Percentiles rank a stretch among this genome's conserved stretches.
phyloP scores from a whole-genome alignment of 768 basidiomycete genomes.

The Lentinula aciculospora region DNA sequence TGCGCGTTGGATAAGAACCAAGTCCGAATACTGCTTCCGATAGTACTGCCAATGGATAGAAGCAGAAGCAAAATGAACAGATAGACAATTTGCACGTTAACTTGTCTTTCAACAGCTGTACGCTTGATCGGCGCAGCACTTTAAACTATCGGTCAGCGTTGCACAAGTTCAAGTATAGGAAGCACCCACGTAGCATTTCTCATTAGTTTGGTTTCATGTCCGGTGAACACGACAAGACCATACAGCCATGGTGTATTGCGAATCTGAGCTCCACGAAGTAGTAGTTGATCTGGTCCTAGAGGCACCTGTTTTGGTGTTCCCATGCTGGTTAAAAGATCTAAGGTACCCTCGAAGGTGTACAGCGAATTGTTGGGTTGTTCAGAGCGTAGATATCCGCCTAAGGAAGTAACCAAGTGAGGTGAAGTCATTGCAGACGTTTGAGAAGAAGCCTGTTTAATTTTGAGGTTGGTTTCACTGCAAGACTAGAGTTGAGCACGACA shows the following conservation, averaged over 20 bases:
- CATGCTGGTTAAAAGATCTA: slow-evolving; percentile 54
- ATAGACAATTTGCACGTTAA: slow-evolving; percentile 95
- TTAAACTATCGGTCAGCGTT: background rate
- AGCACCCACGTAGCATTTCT: slow-evolving; percentile 87
- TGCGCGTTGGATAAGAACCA: slow-evolving; percentile 86
- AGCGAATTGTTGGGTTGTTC: slow-evolving; percentile 98
- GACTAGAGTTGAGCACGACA: slow-evolving; percentile 2
- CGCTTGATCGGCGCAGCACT: slow-evolving; percentile 96
- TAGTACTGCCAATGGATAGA: slow-evolving; percentile 84
- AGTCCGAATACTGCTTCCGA: slow-evolving; percentile 86
- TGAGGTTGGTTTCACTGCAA: slow-evolving; percentile 90
- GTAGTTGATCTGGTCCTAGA: slow-evolving; percentile 89
- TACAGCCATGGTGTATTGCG: slow-evolving; percentile 97
- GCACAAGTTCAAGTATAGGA: background rate
- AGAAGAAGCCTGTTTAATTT: slow-evolving; percentile 93
- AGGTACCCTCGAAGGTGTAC: slow-evolving; percentile 88
- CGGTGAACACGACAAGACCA: slow-evolving; percentile 89
- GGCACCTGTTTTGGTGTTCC: slow-evolving; percentile 78
- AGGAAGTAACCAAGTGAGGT: slow-evolving; percentile 62
- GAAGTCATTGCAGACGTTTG: slow-evolving; percentile 76
- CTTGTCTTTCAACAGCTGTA: slow-evolving; percentile 92
- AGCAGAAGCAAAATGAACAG: slow-evolving; percentile 84
- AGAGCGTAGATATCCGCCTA: slow-evolving; percentile 83
- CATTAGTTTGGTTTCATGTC: slow-evolving; percentile 98
- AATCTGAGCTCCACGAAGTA: slow-evolving; percentile 91